Base-by-base conservation (phyloP, 306 rosid genomes). In the Prunus campanulata region DNA sequence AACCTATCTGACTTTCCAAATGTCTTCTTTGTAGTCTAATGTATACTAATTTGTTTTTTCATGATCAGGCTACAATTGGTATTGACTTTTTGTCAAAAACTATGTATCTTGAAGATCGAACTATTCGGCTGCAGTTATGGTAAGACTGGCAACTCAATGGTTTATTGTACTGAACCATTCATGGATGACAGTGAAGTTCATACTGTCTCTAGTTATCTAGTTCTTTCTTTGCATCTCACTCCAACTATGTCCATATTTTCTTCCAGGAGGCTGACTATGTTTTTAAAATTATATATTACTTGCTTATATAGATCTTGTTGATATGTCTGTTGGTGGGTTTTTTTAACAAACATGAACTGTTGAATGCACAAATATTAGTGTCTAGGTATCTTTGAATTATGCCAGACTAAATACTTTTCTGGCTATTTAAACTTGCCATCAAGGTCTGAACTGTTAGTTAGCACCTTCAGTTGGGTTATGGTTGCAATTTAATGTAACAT, bases 101-200 rank as follows among this genome's bases (percentile, higher is more conserved):
- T 42, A 87, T 87, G 90, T 87, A 87, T 68, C 90, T 87, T 66
- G 90, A 87, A 80, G 90, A 87, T 68, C 83, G 88, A 46, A 84
- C 88, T n/a, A 81, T 82, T 51, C 85, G 88, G 46, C 79, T 87
- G 80, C 87, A 84, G 76, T 75, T 84, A 51, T 87, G 90, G 90
- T 87, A 48, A 69, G 59, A 69, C 14, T 69, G 18, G 72, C 15
- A 29, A 25, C 9, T 32, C 13, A 39, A 5, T 39, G 15, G 10
- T 50, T 15, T 69, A 68, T 68, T 47, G 3, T 5, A 69, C 59
- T 48, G 44, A 51, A 25, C 73, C 73, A 14, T 16, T 54, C 7
- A 68, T 24, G 71, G 6, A 13, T 4, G 1, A 67, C 52, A n/a
- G 54, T 46, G 55, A 67, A 46, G 54, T 42, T 67, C 11, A 46